phyloP scores from a whole-genome alignment of 2,329 filamentous ascomycete species.

The Fusarium nygamai region DNA sequence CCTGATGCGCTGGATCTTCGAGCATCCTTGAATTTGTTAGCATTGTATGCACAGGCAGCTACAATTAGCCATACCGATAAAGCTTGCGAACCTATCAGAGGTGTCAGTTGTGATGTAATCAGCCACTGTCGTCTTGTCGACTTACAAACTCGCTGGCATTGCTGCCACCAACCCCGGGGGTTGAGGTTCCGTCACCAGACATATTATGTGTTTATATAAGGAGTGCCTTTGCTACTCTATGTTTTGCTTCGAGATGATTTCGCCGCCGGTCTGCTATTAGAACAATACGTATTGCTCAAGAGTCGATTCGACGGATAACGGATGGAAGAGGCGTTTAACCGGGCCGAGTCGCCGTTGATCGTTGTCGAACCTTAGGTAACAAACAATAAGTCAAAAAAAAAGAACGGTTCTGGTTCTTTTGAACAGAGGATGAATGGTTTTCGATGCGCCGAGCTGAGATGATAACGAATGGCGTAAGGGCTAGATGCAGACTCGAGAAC shows the following conservation, averaged over 20 bases:
- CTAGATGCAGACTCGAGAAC: slow-evolving; percentile 11
- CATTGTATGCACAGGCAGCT: background rate
- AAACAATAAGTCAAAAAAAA: background rate
- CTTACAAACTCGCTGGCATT: slow-evolving; percentile 97
- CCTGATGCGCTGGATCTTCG: slow-evolving; percentile 91
- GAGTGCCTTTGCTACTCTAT: background rate
- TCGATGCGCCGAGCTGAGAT: slow-evolving; percentile 21
- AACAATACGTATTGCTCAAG: slow-evolving; percentile 14
- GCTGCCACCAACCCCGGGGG: slow-evolving; percentile 63
- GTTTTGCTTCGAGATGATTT: background rate
- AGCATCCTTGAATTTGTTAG: slow-evolving; percentile 70
- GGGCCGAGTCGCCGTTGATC: slow-evolving; percentile 22
- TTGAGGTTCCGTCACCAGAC: slow-evolving; percentile 48
- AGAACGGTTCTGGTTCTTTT: background rate
- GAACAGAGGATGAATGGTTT: background rate
- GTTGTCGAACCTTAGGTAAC: slow-evolving; percentile 7
- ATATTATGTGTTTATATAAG: slow-evolving; percentile 35
- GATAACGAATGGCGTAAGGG: slow-evolving; percentile 7
- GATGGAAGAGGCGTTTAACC: slow-evolving; percentile 29
- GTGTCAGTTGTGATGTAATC: slow-evolving; percentile 38
- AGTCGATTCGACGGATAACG: slow-evolving; percentile 16
- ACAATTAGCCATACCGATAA: slow-evolving; percentile 77
- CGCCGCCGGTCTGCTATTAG: background rate
- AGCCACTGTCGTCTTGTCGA: slow-evolving; percentile 42
- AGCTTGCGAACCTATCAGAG: slow-evolving; percentile 86